These are phyloP conservation scores for Penicillium glabrum DNA, from an alignment of 2,329 filamentous ascomycete species.

Conservation along the genomic window DNA sequence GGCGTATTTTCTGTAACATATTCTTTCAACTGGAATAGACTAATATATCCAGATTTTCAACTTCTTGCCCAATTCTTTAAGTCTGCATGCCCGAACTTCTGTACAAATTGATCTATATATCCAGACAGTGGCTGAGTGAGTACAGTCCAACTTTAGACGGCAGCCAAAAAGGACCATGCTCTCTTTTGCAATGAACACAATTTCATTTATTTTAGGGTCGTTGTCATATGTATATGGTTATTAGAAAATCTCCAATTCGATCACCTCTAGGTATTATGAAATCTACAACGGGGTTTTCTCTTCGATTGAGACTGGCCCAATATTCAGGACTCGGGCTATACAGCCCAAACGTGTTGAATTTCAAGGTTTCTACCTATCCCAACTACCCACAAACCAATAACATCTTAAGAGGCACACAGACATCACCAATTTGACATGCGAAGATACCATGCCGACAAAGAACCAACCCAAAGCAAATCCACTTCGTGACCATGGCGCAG, in stretches of 20 bases:
- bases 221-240: no score
- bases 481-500: not conserved
- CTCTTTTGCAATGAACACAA: no score
- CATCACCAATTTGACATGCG: not conserved
- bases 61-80: not conserved
- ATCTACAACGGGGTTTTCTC: no score
- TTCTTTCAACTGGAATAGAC: not conserved
- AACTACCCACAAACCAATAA: constrained; percentile 3
- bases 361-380: constrained; percentile 5
- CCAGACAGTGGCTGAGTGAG: no score
- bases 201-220: no score
- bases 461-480: not conserved
- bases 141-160: no score
- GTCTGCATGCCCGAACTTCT: not conserved
- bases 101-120: no score
- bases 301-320: not conserved
- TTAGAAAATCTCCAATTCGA: no score
- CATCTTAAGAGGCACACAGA: not conserved
- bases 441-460: not conserved
- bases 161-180: no score
- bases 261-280: no score
- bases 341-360: constrained; percentile 13
- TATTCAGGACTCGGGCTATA: not conserved
- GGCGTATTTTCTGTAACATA: not conserved
- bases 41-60: not conserved